phyloP scores from a whole-genome alignment of 306 rosid species.

The Glycine tomentella region DNA sequence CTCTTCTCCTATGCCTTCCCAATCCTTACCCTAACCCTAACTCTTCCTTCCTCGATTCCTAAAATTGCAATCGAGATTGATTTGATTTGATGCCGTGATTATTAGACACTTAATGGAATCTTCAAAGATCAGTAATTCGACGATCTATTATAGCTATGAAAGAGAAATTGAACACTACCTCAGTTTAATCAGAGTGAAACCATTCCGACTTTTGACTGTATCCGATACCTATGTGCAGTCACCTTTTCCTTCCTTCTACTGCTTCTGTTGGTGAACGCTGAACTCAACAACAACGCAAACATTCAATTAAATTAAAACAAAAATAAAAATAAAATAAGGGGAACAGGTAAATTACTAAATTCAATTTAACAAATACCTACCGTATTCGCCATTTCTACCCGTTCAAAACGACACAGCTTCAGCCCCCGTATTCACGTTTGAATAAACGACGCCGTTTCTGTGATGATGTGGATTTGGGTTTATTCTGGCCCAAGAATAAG shows the following conservation, averaged over 20 bases:
- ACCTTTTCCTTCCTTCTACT: neutral
- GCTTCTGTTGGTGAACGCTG: conserved; percentile 46
- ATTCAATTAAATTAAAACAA: neutral
- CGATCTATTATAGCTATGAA: neutral
- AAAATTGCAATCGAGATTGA: conserved; percentile 28
- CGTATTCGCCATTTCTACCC: conserved; percentile 1
- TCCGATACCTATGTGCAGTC: neutral
- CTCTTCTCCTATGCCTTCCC: neutral
- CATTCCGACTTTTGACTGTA: conserved; percentile 38
- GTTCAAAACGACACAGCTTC: conserved; percentile 21
- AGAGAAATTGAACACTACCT: conserved; percentile 24
- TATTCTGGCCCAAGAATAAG: conserved; percentile 7
- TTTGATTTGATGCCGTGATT: neutral
- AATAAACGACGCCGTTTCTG: conserved; percentile 17
- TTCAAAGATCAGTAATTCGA: conserved; percentile 34
- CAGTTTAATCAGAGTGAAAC: conserved; percentile 30
- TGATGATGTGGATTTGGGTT: conserved; percentile 8
- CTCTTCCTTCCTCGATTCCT: conserved; percentile 20
- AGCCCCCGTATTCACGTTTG: neutral
- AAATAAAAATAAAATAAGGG: neutral
- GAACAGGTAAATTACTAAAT: neutral
- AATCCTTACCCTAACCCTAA: conserved; percentile 42
- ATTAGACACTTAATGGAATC: conserved; percentile 4
- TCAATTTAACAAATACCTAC: neutral
- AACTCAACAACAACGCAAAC: conserved; percentile 28